Percentiles rank a stretch among this genome's conserved stretches.
Conservation (phyloP, 2,329 filamentous ascomycete species). For the Beauveria australis region DNA sequence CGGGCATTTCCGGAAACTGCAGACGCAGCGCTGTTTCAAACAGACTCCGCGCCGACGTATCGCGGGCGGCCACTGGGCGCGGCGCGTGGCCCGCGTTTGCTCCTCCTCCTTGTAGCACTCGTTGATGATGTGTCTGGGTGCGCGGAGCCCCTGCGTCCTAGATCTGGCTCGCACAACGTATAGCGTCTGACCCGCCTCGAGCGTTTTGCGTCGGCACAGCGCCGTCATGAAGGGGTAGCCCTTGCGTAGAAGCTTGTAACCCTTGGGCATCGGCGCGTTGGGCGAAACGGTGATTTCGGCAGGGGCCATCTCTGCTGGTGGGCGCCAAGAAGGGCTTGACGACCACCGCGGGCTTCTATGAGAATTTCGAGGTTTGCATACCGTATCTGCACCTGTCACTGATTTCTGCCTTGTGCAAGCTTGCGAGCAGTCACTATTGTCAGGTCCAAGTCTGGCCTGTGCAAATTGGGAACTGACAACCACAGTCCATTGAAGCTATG, state of each 20-base stretch:
- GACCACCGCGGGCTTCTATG: neutral
- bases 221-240: conserved; percentile 34
- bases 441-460: neutral
- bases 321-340: neutral
- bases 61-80: conserved; percentile 23
- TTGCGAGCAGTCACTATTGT: neutral
- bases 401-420: neutral
- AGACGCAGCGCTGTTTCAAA: conserved; percentile 27
- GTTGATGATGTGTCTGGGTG: conserved; percentile 25
- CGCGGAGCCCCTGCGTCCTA: conserved; percentile 28
- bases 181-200: conserved; percentile 22
- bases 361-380: neutral
- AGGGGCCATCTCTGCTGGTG: neutral
- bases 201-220: conserved; percentile 31
- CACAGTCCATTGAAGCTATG: no score
- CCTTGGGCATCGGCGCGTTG: conserved; percentile 25
- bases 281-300: conserved; percentile 18
- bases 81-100: conserved; percentile 24
- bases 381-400: neutral
- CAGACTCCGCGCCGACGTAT: conserved; percentile 22
- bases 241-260: conserved; percentile 34
- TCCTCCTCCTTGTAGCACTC: conserved; percentile 22
- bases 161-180: conserved; percentile 27
- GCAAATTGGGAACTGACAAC: no score
- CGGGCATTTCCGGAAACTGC: conserved; percentile 34